Conservation (phyloP, 495 filamentous ascomycete species). For the Aspergillus conjunctus region DNA sequence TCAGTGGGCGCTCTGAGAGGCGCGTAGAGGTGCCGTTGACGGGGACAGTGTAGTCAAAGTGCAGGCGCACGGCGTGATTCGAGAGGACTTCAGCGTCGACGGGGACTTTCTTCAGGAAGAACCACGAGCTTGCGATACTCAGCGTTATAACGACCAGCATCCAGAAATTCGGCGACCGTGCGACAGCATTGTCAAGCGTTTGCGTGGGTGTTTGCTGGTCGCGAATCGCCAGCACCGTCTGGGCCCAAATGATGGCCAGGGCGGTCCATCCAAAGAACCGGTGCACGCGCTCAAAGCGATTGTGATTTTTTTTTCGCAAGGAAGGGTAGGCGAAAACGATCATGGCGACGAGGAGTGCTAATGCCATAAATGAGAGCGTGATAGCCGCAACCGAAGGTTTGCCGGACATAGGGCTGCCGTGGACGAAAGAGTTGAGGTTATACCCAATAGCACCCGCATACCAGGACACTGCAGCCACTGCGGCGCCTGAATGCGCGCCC, state of each 20-base stretch:
- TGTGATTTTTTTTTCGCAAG: constrained; percentile 57
- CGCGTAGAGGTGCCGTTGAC: constrained; percentile 49
- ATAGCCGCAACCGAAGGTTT: background rate
- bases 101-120: constrained; percentile 58
- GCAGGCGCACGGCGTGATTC: constrained; percentile 65
- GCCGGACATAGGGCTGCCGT: background rate
- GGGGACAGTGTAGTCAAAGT: constrained; percentile 57
- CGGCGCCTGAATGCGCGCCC: constrained; percentile 60
- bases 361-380: constrained; percentile 7
- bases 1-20: constrained; percentile 57
- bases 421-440: constrained; percentile 12
- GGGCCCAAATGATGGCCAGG: constrained; percentile 61
- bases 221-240: constrained; percentile 31
- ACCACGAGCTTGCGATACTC: constrained; percentile 68
- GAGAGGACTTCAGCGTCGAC: constrained; percentile 66
- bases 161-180: constrained; percentile 66
- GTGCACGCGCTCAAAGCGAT: constrained; percentile 69
- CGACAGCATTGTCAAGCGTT: constrained; percentile 37
- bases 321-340: constrained; percentile 47
- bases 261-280: constrained; percentile 67
- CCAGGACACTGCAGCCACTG: constrained; percentile 50
- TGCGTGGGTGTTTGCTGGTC: constrained; percentile 28
- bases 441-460: constrained; percentile 25
- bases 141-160: constrained; percentile 61
- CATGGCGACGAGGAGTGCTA: constrained; percentile 34